Conservation (phyloP, 2,329 filamentous ascomycete species). For the Xylaria sp. region DNA sequence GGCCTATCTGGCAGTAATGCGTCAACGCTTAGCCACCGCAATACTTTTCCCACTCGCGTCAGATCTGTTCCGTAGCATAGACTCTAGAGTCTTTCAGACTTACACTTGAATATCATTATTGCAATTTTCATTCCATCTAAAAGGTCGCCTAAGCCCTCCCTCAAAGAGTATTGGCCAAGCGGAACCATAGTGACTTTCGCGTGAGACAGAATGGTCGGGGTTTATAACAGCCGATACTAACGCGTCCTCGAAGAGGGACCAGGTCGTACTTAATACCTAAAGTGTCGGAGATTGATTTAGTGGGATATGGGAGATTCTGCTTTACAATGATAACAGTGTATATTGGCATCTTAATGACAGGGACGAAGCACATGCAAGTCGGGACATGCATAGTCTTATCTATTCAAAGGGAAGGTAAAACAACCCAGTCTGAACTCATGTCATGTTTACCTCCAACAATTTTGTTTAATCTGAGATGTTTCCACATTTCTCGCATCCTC, state of each 20-base stretch:
- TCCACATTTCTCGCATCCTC: not conserved
- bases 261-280: not conserved
- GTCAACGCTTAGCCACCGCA: not conserved
- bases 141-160: not conserved
- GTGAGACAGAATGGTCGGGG: not conserved
- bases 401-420: not conserved
- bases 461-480: not conserved
- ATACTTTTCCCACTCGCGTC: not conserved
- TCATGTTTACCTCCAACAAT: not conserved
- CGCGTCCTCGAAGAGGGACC: not conserved
- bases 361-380: not conserved
- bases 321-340: not conserved
- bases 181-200: not conserved
- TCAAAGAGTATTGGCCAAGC: not conserved
- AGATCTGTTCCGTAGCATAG: not conserved
- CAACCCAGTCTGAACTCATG: not conserved
- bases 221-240: not conserved
- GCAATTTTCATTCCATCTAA: not conserved
- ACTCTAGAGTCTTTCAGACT: not conserved
- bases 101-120: not conserved
- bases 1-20: not conserved
- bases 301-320: not conserved
- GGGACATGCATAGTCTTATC: not conserved
- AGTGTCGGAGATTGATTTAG: not conserved
- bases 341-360: not conserved